A percentile compares a stretch with the other conserved stretches of the same genome.
These are phyloP conservation scores for Tolypocladium ovalisporum DNA, from an alignment of 2,329 filamentous ascomycete species.

Conservation along the genomic window DNA sequence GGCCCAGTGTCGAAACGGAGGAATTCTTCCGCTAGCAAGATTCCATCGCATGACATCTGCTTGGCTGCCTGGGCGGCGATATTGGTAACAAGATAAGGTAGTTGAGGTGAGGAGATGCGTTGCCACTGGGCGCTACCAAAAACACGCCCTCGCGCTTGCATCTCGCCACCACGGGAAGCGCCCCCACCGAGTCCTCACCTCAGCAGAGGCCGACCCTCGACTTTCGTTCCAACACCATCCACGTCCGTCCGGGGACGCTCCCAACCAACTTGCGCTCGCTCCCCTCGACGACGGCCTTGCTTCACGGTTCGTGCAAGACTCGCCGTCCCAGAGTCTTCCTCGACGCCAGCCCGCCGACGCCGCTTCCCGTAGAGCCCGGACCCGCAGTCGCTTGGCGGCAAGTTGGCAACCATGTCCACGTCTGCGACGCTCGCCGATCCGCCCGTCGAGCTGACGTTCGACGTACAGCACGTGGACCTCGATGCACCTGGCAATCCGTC, in stretches of 20 bases:
- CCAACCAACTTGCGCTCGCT: background rate
- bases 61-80: background rate
- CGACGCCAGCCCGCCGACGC: background rate
- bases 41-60: background rate
- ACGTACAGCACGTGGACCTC: background rate
- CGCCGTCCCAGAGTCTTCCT: background rate
- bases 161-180: background rate
- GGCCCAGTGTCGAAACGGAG: background rate
- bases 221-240: background rate
- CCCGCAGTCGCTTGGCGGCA: background rate
- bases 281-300: background rate
- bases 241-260: background rate
- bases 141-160: background rate
- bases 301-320: too few relatives aligned
- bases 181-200: background rate
- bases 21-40: background rate
- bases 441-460: background rate
- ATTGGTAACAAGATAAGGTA: too few relatives aligned
- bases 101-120: background rate
- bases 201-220: background rate
- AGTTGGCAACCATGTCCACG: background rate
- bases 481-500: background rate
- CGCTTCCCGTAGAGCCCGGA: background rate
- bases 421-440: background rate
- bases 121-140: background rate